These are phyloP conservation scores for Wickerhamiella allomyrinae DNA, from an alignment of 805 yeast species.

Conservation along the genomic window DNA sequence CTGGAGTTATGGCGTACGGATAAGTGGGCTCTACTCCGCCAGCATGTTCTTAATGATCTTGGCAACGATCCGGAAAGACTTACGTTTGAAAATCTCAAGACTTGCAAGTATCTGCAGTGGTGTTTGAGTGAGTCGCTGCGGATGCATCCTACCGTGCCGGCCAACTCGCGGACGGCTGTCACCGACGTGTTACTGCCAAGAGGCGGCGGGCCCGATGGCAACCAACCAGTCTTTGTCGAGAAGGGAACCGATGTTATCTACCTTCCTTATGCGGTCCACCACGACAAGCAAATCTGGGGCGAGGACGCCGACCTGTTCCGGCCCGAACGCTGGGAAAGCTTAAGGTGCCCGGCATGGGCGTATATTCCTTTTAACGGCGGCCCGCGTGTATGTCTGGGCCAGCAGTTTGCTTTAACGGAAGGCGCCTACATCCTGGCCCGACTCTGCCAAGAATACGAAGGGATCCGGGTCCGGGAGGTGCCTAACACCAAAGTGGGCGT, in stretches of 20 bases:
- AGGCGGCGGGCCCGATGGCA: slow-evolving; percentile 30
- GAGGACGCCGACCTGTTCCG: slow-evolving; percentile 26
- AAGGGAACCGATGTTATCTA: slow-evolving; percentile 29
- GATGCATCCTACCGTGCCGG: slow-evolving; percentile 34
- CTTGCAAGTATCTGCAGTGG: slow-evolving; percentile 29
- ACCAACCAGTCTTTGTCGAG: slow-evolving; percentile 24
- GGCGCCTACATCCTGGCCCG: slow-evolving; percentile 31
- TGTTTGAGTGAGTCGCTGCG: slow-evolving; percentile 32
- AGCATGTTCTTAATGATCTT: slow-evolving; percentile 3
- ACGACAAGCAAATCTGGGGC: slow-evolving; percentile 26
- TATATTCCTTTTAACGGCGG: slow-evolving; percentile 36
- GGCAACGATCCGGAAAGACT: slow-evolving; percentile 7
- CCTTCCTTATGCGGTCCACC: slow-evolving; percentile 27
- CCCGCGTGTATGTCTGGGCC: slow-evolving; percentile 35
- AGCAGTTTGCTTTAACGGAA: slow-evolving; percentile 36
- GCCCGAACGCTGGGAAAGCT: slow-evolving; percentile 30
- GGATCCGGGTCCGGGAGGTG: neutral
- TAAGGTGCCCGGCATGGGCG: slow-evolving; percentile 22
- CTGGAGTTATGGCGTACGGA: slow-evolving; percentile 26
- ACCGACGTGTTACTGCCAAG: slow-evolving; percentile 31
- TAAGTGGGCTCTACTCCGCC: slow-evolving; percentile 18
- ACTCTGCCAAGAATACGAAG: slow-evolving; percentile 21
- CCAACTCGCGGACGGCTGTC: slow-evolving; percentile 28
- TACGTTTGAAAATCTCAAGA: slow-evolving; percentile 30
- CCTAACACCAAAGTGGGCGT: neutral